phyloP scores from a whole-genome alignment of 2,329 filamentous ascomycete genomes.

The Cladophialophora exuberans region DNA sequence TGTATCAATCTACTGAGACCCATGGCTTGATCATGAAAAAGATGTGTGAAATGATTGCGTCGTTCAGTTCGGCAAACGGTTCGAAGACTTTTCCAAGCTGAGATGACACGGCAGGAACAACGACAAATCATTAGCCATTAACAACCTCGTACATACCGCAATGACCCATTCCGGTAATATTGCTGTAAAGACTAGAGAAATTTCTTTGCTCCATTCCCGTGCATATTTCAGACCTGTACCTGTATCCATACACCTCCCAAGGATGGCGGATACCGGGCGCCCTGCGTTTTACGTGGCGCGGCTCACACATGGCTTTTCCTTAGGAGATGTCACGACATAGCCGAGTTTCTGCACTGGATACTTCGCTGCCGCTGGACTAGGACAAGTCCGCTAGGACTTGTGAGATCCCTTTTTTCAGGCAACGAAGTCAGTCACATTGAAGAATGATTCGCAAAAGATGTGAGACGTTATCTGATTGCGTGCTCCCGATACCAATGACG shows the following conservation, averaged over 20 bases:
- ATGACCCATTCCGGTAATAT: not conserved
- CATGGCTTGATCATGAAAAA: constrained; percentile 5
- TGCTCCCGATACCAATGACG: constrained; percentile 17
- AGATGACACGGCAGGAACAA: not conserved
- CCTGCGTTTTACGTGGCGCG: not conserved
- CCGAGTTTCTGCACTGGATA: not conserved
- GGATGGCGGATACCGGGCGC: not conserved
- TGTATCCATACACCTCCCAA: not conserved
- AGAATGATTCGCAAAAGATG: not conserved
- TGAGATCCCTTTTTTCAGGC: not conserved
- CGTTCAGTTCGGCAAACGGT: not conserved
- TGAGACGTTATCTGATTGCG: constrained; percentile 17
- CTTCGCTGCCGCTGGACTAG: not conserved
- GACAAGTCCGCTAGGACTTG: constrained; percentile 2
- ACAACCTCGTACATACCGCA: too few relatives aligned
- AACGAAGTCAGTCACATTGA: not conserved
- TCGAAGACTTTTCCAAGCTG: not conserved
- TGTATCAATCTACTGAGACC: constrained; percentile 16
- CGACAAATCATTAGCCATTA: not conserved
- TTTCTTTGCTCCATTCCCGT: not conserved
- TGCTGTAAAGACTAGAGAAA: not conserved
- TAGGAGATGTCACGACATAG: not conserved
- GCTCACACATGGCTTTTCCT: not conserved
- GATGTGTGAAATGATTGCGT: not conserved
- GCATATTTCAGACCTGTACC: not conserved